Base-by-base conservation (phyloP, 768 basidiomycete genomes). In the Jaapia argillacea region DNA sequence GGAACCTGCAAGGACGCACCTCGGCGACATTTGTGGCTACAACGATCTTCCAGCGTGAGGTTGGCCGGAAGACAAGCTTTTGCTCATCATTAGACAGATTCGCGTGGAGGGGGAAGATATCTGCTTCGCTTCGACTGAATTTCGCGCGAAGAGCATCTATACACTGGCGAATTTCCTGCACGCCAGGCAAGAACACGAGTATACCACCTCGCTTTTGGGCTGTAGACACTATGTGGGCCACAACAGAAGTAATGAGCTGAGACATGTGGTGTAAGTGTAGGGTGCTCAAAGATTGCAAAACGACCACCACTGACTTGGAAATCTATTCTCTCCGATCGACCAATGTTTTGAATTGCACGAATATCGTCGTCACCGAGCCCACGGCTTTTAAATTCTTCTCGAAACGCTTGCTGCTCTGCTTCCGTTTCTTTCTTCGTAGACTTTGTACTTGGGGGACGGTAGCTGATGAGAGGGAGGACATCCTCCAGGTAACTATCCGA, bases 11-110 rank as follows among this genome's bases (percentile, higher is more conserved):
- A 23, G 49, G 41, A 56, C 68, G 43, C 45, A 80, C 87, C 72
- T 92, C 89, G 4, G 89, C 89, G 24, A 97, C 86, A 54, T 96
- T 96, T 3, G 93, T 96, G 0, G 90, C 75, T 0, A 79, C 87
- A 36, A 96, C 80, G 23, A 94, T 74, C 59, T 94, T 94, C 73
- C 91, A 82, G 27, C 67, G 66, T 2, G 71, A 63, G 0, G 77
- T 74, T 4, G 65, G 65, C 6, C 70, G 61, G 54, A 96, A 97
- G 1, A 92, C 84, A 5, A 65, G 64, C 12, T 78, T 75, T 58
- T 97, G 93, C 54, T 96, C 91, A 10, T 82, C 78, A 28, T 69
- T 84, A 0, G 89, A 79, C 18, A 96, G 67, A 58, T 94, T 93
- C 7, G 92, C 89, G 54, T 96, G 92, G 0, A 97, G 72, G 0